A percentile compares a stretch with the other conserved stretches of the same genome.
phyloP scores from a whole-genome alignment of 495 filamentous ascomycete genomes.

The Pyrenula massariospora region DNA sequence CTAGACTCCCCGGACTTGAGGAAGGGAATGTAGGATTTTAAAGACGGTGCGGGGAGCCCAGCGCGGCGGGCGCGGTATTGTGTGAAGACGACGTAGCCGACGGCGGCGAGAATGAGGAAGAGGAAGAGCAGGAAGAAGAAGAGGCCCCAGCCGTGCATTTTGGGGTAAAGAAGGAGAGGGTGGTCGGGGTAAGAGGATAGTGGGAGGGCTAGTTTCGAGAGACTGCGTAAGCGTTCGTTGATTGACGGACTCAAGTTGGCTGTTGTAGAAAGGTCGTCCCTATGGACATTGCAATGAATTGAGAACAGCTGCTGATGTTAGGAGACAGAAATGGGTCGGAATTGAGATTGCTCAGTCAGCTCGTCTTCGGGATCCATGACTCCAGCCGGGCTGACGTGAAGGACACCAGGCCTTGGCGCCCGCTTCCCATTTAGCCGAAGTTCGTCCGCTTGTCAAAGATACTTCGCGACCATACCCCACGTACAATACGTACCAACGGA shows the following conservation, averaged over 20 bases:
- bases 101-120: constrained; percentile 26
- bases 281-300: too few relatives aligned
- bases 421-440: too few relatives aligned
- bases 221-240: too few relatives aligned
- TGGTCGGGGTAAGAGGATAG: background rate
- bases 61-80: constrained; percentile 49
- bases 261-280: too few relatives aligned
- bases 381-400: background rate
- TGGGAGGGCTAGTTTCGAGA: too few relatives aligned
- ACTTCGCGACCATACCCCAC: too few relatives aligned
- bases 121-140: constrained; percentile 38
- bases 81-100: constrained; percentile 42
- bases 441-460: too few relatives aligned
- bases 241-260: too few relatives aligned
- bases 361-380: background rate
- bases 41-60: constrained; percentile 50
- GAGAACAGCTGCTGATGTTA: too few relatives aligned
- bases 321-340: background rate
- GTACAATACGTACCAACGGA: too few relatives aligned
- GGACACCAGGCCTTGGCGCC: background rate
- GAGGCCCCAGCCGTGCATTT: constrained; percentile 33
- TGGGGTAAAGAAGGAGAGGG: background rate
- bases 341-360: background rate
- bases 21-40: constrained; percentile 52
- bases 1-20: constrained; percentile 8